Conservation (phyloP, 2,329 filamentous ascomycete species). For the Cladosporium cucumerinum region DNA sequence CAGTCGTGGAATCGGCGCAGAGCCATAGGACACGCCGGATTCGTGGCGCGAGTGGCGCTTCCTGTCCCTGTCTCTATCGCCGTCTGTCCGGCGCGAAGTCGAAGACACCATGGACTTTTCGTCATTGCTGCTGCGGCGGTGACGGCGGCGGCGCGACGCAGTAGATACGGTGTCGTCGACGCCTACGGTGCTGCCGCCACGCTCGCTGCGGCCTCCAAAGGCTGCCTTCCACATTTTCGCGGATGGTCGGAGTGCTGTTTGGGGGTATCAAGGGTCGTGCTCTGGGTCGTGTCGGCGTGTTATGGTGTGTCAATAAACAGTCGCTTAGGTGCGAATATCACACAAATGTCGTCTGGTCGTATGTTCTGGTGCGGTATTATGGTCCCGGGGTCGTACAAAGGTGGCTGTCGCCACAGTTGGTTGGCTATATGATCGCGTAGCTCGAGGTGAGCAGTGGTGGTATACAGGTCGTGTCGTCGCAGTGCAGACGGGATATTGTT, state of each 20-base stretch:
- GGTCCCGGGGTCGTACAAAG: neutral
- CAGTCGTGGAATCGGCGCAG: conserved; percentile 24
- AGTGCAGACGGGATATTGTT: conserved; percentile 2
- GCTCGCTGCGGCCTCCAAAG: conserved; percentile 34
- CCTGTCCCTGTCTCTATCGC: conserved; percentile 25
- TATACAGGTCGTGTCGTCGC: conserved; percentile 6
- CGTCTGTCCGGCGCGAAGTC: conserved; percentile 23
- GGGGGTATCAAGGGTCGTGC: neutral
- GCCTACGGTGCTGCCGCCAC: conserved; percentile 22
- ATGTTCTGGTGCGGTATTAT: conserved; percentile 6
- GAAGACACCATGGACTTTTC: conserved; percentile 25
- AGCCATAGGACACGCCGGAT: conserved; percentile 18
- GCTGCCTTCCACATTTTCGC: conserved; percentile 34
- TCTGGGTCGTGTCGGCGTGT: conserved; percentile 2
- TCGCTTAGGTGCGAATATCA: conserved; percentile 1
- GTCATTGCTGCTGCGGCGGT: conserved; percentile 22
- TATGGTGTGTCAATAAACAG: conserved; percentile 4
- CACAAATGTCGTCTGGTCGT: conserved; percentile 12
- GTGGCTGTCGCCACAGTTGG: neutral
- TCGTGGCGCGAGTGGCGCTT: conserved; percentile 39
- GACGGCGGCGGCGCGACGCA: conserved; percentile 12
- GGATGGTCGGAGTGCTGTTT: neutral
- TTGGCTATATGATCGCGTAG: neutral
- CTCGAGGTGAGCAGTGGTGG: neutral
- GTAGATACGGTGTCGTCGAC: conserved; percentile 26